A percentile compares a stretch with the other conserved stretches of the same genome.
Evolutionary conservation across 2,329 filamentous ascomycete genomes (phyloP).

Genomic region (Chaetomiaceae sp.): DNA sequence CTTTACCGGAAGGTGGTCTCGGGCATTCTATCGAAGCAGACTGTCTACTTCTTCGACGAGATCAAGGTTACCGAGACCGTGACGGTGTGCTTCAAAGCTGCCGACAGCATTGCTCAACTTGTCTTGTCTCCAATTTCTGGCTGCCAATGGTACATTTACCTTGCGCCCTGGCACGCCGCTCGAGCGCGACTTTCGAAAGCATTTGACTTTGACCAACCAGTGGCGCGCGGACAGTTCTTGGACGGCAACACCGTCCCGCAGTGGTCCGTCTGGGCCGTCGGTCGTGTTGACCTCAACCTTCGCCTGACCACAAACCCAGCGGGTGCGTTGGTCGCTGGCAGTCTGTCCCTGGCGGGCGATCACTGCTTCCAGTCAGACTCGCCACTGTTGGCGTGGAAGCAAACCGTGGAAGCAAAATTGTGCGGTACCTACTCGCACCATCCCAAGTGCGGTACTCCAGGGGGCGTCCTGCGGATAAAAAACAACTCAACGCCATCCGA

Average conservation of each 20-base stretch:
- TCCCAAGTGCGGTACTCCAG: slow-evolving; percentile 16
- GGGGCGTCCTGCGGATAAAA: slow-evolving; percentile 10
- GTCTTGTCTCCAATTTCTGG: slow-evolving; percentile 5
- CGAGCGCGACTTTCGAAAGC: not conserved
- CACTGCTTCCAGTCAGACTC: not conserved
- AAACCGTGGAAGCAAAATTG: slow-evolving; percentile 2
- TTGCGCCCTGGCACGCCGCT: slow-evolving; percentile 8
- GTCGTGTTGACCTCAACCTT: not conserved
- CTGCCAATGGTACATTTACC: slow-evolving; percentile 16
- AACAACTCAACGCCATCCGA: not conserved
- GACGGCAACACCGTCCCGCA: not conserved
- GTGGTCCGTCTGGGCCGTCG: slow-evolving; percentile 17
- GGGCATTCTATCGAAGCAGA: not conserved
- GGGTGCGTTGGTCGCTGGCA: not conserved
- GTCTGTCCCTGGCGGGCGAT: not conserved
- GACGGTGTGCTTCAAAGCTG: slow-evolving; percentile 16
- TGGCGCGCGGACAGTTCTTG: slow-evolving; percentile 12
- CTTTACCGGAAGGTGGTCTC: slow-evolving; percentile 3
- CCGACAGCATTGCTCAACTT: slow-evolving; percentile 14
- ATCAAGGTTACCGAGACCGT: slow-evolving; percentile 19
- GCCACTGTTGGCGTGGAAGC: slow-evolving; percentile 8
- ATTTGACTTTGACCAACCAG: slow-evolving; percentile 8
- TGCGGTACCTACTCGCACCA: slow-evolving; percentile 6
- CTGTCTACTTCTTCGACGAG: slow-evolving; percentile 12
- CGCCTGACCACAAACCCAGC: not conserved